These are phyloP conservation scores for Piromyces finnis DNA, from an alignment of 192 early-diverging fungal species.

Conservation along the genomic window DNA sequence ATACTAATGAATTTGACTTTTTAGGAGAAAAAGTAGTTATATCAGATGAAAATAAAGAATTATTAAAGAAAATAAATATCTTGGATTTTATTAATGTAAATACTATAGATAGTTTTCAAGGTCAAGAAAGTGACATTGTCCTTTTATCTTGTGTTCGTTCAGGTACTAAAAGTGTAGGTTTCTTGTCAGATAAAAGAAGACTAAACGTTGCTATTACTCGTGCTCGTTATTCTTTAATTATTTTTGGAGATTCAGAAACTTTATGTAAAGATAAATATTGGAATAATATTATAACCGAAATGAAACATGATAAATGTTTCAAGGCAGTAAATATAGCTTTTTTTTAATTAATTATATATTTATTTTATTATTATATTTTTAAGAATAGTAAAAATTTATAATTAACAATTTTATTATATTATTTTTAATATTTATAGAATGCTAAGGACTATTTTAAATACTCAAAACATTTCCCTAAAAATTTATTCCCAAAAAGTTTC, in stretches of 20 bases:
- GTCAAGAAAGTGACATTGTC: conserved; percentile 94
- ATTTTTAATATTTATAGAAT: neutral
- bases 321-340: neutral
- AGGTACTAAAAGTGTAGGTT: conserved; percentile 44
- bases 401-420: too few species aligned
- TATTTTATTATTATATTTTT: too few species aligned
- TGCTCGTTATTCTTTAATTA: conserved; percentile 61
- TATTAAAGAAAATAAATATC: conserved; percentile 31
- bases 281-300: conserved; percentile 52
- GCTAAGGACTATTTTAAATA: neutral
- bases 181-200: conserved; percentile 60
- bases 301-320: conserved; percentile 17
- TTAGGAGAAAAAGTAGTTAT: neutral
- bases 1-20: neutral
- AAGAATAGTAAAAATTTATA: too few species aligned
- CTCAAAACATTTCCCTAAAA: neutral
- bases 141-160: conserved; percentile 80
- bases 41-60: neutral
- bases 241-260: conserved; percentile 52
- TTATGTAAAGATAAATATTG: conserved; percentile 45
- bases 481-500: neutral
- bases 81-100: conserved; percentile 70
- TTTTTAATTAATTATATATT: too few species aligned
- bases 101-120: conserved; percentile 92
- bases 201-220: conserved; percentile 87